Conservation (phyloP, 2,329 filamentous ascomycete species). For the Trichoderma endophyticum region DNA sequence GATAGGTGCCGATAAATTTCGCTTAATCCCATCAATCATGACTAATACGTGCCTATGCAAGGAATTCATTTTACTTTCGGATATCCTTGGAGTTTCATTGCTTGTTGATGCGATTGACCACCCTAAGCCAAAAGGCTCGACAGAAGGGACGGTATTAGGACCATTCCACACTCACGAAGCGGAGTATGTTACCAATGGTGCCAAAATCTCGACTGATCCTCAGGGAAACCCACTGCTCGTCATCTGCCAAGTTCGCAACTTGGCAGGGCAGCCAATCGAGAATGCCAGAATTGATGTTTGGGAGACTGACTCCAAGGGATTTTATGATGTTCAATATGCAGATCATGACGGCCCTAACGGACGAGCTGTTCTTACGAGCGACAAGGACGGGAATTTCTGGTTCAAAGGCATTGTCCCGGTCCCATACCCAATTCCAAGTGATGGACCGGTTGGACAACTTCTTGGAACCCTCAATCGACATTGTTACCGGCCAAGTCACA, state of each 20-base stretch:
- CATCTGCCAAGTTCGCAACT: constrained; percentile 59
- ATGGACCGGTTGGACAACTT: constrained; percentile 77
- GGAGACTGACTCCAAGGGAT: constrained; percentile 74
- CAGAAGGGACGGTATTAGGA: constrained; percentile 73
- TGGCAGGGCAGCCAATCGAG: constrained; percentile 54
- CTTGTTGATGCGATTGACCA: constrained; percentile 75
- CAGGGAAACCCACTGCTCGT: background rate
- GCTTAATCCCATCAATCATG: no score
- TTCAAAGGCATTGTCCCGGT: constrained; percentile 83
- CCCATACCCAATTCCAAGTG: constrained; percentile 78
- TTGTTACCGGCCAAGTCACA: constrained; percentile 71
- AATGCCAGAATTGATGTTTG: constrained; percentile 70
- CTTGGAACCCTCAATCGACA: constrained; percentile 65
- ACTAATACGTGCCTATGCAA: no score
- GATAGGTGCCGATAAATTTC: constrained; percentile 49
- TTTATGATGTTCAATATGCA: constrained; percentile 72
- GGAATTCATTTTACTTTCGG: constrained; percentile 62
- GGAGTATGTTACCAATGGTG: constrained; percentile 48
- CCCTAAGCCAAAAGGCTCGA: constrained; percentile 63
- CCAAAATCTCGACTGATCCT: constrained; percentile 51
- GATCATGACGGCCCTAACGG: constrained; percentile 39
- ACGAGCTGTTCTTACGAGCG: constrained; percentile 28
- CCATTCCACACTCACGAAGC: constrained; percentile 78
- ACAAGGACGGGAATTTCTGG: constrained; percentile 51
- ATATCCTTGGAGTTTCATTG: constrained; percentile 70